Conservation (phyloP, 495 filamentous ascomycete species). For the Xylona heveae region DNA sequence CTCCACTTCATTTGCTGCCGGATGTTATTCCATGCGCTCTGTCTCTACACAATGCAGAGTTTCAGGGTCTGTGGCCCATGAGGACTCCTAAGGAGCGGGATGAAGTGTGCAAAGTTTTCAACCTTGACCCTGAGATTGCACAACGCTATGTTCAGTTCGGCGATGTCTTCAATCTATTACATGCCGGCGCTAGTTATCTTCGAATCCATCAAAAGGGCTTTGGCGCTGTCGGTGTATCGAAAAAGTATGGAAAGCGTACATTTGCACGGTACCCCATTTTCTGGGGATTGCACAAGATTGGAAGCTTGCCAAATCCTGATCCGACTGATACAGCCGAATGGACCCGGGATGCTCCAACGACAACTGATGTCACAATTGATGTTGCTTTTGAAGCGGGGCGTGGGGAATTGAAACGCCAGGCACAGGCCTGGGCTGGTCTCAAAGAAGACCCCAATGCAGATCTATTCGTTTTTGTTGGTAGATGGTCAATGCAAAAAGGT, state of each 20-base stretch:
- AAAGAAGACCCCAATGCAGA: conserved; percentile 43
- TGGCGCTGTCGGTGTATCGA: conserved; percentile 51
- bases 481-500: conserved; percentile 62
- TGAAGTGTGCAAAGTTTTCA: conserved; percentile 53
- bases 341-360: conserved; percentile 27
- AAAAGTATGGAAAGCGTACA: conserved; percentile 53
- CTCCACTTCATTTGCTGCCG: conserved; percentile 47
- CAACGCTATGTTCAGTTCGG: conserved; percentile 41
- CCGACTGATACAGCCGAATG: conserved; percentile 51
- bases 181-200: conserved; percentile 49
- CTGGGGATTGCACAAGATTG: conserved; percentile 49
- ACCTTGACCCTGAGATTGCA: conserved; percentile 27
- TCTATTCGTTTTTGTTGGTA: conserved; percentile 54
- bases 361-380: conserved; percentile 32
- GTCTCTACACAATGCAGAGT: conserved; percentile 46
- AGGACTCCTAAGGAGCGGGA: conserved; percentile 39
- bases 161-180: conserved; percentile 47
- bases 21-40: conserved; percentile 33
- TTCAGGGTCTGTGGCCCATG: conserved; percentile 55
- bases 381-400: conserved; percentile 30
- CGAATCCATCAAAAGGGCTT: conserved; percentile 53
- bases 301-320: conserved; percentile 51
- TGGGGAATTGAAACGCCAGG: conserved; percentile 36
- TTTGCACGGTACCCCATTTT: conserved; percentile 58
- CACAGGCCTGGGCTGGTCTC: conserved; percentile 56